Evolutionary conservation across 2,329 filamentous ascomycete genomes (phyloP).

Genomic region (Leptographium galeiforme): DNA sequence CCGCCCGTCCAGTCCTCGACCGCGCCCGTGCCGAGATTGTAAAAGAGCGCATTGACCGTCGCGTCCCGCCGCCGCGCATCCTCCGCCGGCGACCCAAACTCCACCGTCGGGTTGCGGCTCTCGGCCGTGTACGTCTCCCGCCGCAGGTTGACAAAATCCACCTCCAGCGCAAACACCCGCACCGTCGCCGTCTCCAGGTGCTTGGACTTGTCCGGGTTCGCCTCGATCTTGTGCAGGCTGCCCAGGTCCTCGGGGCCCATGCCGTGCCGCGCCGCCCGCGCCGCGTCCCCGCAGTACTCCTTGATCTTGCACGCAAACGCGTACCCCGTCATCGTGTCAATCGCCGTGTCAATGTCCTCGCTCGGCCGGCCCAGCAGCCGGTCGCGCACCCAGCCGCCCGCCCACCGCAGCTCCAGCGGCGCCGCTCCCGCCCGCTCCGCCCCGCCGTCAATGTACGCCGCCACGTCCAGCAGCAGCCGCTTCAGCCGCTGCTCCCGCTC

Average conservation of each 20-base stretch:
- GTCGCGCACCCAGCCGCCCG: constrained; percentile 79
- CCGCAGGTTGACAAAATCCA: constrained; percentile 88
- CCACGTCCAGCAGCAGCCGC: constrained; percentile 70
- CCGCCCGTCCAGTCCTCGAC: constrained; percentile 84
- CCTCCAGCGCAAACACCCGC: constrained; percentile 70
- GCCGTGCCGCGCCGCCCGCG: constrained; percentile 47
- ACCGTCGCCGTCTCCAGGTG: constrained; percentile 87
- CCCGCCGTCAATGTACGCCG: constrained; percentile 46
- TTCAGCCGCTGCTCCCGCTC: constrained; percentile 59
- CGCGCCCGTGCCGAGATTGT: constrained; percentile 66
- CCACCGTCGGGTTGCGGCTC: constrained; percentile 80
- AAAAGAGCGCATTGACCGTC: constrained; percentile 91
- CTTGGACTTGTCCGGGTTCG: constrained; percentile 93
- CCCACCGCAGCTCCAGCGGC: constrained; percentile 58
- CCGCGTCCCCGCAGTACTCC: constrained; percentile 49
- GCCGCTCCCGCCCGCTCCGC: constrained; percentile 17
- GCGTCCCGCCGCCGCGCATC: constrained; percentile 84
- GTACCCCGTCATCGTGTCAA: constrained; percentile 74
- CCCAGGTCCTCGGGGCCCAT: constrained; percentile 48
- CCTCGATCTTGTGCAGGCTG: constrained; percentile 74
- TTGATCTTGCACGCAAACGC: constrained; percentile 58
- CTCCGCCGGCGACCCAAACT: constrained; percentile 84
- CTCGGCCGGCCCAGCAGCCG: constrained; percentile 60
- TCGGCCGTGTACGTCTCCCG: constrained; percentile 86
- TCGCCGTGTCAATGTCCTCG: constrained; percentile 74